phyloP scores from a whole-genome alignment of 805 yeast genomes.

The Naumovozyma dairenensis region DNA sequence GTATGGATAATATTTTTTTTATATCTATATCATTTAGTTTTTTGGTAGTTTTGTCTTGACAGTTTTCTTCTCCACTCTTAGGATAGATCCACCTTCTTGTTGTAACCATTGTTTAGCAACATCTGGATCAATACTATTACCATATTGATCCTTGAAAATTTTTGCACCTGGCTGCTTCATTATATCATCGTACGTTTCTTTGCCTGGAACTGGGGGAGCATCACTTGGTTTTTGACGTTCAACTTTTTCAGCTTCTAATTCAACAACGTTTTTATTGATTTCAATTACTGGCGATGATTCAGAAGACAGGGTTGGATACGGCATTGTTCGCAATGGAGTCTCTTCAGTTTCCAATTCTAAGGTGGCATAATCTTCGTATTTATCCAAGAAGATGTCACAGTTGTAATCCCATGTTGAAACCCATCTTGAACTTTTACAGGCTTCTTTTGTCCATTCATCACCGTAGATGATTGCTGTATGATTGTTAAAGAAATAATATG shows the following conservation, averaged over 20 bases:
- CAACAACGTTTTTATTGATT: not conserved
- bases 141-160: constrained; percentile 31
- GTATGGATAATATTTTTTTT: too few species aligned
- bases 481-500: constrained; percentile 45
- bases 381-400: constrained; percentile 47
- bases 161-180: constrained; percentile 22
- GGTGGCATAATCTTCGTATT: constrained; percentile 20
- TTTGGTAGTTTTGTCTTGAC: not conserved
- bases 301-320: constrained; percentile 3
- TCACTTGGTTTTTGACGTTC: constrained; percentile 3
- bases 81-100: constrained; percentile 18
- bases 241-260: not conserved
- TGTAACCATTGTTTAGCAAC: constrained; percentile 20
- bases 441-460: constrained; percentile 60
- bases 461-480: constrained; percentile 75
- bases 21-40: too few species aligned
- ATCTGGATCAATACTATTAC: constrained; percentile 29
- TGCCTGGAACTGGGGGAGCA: not conserved
- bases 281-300: constrained; percentile 3
- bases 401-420: constrained; percentile 79
- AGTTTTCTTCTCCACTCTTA: not conserved
- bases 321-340: too few species aligned
- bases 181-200: constrained; percentile 8
- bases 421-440: constrained; percentile 54
- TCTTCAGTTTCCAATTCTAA: too few species aligned